Conservation (phyloP, 2,329 filamentous ascomycete species). For the Sphaerulina populicola region DNA sequence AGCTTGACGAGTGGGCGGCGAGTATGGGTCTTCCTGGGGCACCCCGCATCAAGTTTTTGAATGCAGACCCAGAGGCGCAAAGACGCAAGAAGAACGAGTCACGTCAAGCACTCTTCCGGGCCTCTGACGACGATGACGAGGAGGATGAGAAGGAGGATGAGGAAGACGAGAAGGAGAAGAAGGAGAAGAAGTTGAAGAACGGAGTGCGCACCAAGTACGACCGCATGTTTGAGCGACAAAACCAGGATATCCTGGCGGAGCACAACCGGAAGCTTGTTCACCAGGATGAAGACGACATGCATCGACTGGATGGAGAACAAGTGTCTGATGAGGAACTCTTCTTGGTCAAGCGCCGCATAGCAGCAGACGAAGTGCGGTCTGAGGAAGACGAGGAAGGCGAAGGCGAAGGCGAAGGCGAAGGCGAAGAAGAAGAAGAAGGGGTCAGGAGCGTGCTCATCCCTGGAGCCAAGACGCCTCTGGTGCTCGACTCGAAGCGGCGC, state of each 20-base stretch:
- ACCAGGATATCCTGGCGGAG: slow-evolving; percentile 88
- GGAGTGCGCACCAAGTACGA: slow-evolving; percentile 90
- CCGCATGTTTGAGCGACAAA: slow-evolving; percentile 93
- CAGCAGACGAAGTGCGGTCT: slow-evolving; percentile 51
- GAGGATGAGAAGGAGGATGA: slow-evolving; percentile 55
- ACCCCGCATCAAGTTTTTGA: slow-evolving; percentile 86
- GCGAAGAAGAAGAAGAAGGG: slow-evolving; percentile 17
- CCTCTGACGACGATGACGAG: slow-evolving; percentile 55
- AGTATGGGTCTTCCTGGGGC: slow-evolving; percentile 84
- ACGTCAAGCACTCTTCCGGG: slow-evolving; percentile 49
- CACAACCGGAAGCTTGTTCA: slow-evolving; percentile 84
- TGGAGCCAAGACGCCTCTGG: slow-evolving; percentile 58
- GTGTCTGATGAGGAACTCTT: slow-evolving; percentile 64
- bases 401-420: too few species aligned
- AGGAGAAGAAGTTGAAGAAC: slow-evolving; percentile 47
- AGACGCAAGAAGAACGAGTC: slow-evolving; percentile 83
- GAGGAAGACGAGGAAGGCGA: slow-evolving; percentile 24
- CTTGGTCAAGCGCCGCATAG: slow-evolving; percentile 79
- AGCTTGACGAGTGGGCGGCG: slow-evolving; percentile 75
- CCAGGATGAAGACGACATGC: slow-evolving; percentile 40
- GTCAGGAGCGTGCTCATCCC: slow-evolving; percentile 57
- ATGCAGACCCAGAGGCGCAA: slow-evolving; percentile 77
- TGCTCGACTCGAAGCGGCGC: slow-evolving; percentile 88
- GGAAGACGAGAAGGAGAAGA: slow-evolving; percentile 42
- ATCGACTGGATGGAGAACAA: slow-evolving; percentile 29